Base-by-base conservation (phyloP, 306 rosid species). In the Quercus aquifolioides region DNA sequence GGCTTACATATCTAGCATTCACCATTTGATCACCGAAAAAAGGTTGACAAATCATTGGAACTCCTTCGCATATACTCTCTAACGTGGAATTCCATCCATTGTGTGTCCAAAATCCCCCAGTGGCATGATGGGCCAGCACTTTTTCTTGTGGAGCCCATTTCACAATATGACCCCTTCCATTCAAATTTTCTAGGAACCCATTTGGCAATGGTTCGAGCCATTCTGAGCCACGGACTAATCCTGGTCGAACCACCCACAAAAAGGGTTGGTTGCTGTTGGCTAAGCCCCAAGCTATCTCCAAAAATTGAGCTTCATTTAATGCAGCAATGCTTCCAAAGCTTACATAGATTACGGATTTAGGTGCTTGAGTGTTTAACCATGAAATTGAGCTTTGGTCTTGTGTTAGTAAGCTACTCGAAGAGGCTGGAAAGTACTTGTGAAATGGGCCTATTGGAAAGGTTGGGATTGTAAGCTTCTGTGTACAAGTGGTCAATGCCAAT, bases 91-190 rank as follows among this genome's bases (percentile, higher is more conserved):
- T 92, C 97, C 97, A 91, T 26, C 94, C 94, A 51, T 78, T 69
- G 49, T 91, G 96, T 46, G 88, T 91, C 91, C 87, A 91, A 84
- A 93, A 91, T 51, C 89, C 88, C 5, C 96, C 90, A 2, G 90
- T 75, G 0, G 88, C 74, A 0, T 69, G 74, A 79, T 93, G 92
- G 4, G 87, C 85, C 76, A 91, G 43, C 75, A 93, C 94, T 77
- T 87, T 86, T 54, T 59, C 80, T 63, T 93, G 93, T n/a, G 94
- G 96, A 33, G 93, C 93, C 97, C 96, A 91, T 78, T 91, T 88
- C 33, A 90, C 91, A 60, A 91, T 78, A 81, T 74, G 76, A 0
- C 93, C 91, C 33, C 83, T 82, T 55, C 81, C 92, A 33, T 83
- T 80, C 35, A 87, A 31, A 41, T 4, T 83, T 65, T 85, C 88